phyloP scores from a whole-genome alignment of 2,329 filamentous ascomycete species.

The Elsinoe fawcettii region DNA sequence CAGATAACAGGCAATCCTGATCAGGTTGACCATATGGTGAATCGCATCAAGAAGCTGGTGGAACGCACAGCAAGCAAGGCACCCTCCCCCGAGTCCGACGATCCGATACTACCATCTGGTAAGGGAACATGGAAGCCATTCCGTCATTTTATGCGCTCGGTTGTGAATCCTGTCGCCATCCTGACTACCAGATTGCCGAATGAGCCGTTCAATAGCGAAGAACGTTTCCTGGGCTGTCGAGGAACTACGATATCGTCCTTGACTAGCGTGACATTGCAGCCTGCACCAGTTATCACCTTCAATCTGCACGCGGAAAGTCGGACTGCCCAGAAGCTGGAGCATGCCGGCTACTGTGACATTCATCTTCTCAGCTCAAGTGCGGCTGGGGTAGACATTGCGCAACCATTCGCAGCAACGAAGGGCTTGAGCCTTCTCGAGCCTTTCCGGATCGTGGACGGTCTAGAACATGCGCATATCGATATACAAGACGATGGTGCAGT shows the following conservation, averaged over 20 bases:
- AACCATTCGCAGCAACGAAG: constrained; percentile 27
- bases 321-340: constrained; percentile 46
- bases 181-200: constrained; percentile 36
- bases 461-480: neutral
- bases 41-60: neutral
- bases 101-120: neutral
- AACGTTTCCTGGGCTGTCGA: constrained; percentile 26
- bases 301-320: constrained; percentile 51
- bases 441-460: constrained; percentile 18
- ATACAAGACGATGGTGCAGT: neutral
- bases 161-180: constrained; percentile 46
- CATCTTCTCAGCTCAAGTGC: constrained; percentile 39
- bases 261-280: constrained; percentile 50
- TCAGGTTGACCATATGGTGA: neutral
- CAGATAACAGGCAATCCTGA: neutral
- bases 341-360: constrained; percentile 38
- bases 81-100: neutral
- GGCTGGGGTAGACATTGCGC: constrained; percentile 27
- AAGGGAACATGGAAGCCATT: neutral
- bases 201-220: neutral
- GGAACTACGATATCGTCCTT: constrained; percentile 57
- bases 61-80: neutral
- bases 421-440: constrained; percentile 19
- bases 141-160: constrained; percentile 5
- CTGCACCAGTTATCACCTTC: constrained; percentile 52